Evolutionary conservation across 2,329 filamentous ascomycete genomes (phyloP), one percentile per base, ranked within the genome.

Genomic region (Furcasterigmium sp.): DNA sequence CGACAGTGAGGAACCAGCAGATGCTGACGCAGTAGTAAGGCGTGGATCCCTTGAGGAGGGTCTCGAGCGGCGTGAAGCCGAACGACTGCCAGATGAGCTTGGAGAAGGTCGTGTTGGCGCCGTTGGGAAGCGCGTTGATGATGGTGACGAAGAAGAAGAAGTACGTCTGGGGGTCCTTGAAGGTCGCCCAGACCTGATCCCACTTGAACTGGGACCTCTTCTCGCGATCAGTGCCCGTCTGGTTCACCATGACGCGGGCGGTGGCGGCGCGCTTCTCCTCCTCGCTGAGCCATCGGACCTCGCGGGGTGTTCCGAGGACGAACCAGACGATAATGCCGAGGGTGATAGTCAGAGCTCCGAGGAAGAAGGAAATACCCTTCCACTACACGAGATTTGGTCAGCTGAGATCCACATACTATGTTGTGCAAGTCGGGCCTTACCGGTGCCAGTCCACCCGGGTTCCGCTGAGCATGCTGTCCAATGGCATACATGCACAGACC

Each of bases 71-170:
- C 0, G 57, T 55, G 44, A 63, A 63, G 3, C 61, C 61, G 41
- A 63, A 62, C 0, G 57, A 60, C 37, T 52, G 45, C 45, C 52
- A 62, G 28, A 62, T 56, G 4, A 62, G 44, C 15, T 62, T 60
- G 0, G 51, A 51, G 39, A 62, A 62, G 3, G 57, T 55, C 5
- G 59, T 59, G 36, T 52, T 60, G n/a, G 54, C 60, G 13, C 60
- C 58, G 28, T 62, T 60, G 2, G 60, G 61, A 3, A 63, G 42
- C 1, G 57, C 51, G 42, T 60, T 62, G 19, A 63, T 47, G 37
- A 62, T 58, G 5, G 57, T 58, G 6, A 59, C 52, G 44, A 62
- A 58, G 48, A 64, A 63, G 46, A 62, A 59, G 46, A 63, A 62
- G 37, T 62, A 60, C 0, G 54, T 60, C 40, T 61, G 59, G 2